Percentiles rank a stretch among this genome's conserved stretches.
Evolutionary conservation across 2,329 filamentous ascomycete species (phyloP).

Genomic region (Colletotrichum echinochloae): DNA sequence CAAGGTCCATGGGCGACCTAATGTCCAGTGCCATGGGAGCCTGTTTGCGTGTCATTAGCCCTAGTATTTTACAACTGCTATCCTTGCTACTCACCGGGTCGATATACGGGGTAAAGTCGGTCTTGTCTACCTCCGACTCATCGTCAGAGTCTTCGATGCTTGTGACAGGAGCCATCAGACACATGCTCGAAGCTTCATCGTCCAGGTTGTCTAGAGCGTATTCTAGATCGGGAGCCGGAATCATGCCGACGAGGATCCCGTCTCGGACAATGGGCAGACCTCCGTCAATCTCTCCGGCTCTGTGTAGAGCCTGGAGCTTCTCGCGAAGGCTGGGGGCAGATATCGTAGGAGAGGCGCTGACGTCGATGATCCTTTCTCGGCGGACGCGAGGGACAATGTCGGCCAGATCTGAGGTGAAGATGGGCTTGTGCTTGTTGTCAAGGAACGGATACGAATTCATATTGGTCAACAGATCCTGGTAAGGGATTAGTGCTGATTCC

Average conservation of each 20-base stretch:
- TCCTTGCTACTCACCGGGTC: constrained; percentile 74
- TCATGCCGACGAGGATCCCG: constrained; percentile 85
- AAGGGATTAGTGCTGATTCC: constrained; percentile 42
- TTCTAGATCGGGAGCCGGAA: constrained; percentile 93
- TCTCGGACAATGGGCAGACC: constrained; percentile 88
- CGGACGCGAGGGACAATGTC: constrained; percentile 86
- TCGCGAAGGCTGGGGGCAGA: constrained; percentile 79
- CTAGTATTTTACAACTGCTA: background rate
- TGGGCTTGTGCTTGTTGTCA: constrained; percentile 93
- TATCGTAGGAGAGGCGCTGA: constrained; percentile 84
- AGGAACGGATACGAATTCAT: constrained; percentile 98
- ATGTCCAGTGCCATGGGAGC: constrained; percentile 91
- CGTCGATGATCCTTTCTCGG: constrained; percentile 86
- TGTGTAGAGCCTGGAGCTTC: constrained; percentile 85
- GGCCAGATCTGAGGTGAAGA: constrained; percentile 88
- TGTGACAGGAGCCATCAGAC: constrained; percentile 81
- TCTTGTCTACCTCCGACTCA: constrained; percentile 69
- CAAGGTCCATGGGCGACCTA: constrained; percentile 89
- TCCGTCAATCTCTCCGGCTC: constrained; percentile 89
- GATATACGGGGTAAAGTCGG: constrained; percentile 91
- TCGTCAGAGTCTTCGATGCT: constrained; percentile 74
- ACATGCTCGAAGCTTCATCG: constrained; percentile 79
- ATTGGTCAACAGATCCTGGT: constrained; percentile 86
- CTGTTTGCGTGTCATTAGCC: constrained; percentile 49
- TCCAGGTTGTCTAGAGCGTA: constrained; percentile 88